Base-by-base conservation (phyloP, 352 stramenopile genomes). In the Phytophthora cactorum region DNA sequence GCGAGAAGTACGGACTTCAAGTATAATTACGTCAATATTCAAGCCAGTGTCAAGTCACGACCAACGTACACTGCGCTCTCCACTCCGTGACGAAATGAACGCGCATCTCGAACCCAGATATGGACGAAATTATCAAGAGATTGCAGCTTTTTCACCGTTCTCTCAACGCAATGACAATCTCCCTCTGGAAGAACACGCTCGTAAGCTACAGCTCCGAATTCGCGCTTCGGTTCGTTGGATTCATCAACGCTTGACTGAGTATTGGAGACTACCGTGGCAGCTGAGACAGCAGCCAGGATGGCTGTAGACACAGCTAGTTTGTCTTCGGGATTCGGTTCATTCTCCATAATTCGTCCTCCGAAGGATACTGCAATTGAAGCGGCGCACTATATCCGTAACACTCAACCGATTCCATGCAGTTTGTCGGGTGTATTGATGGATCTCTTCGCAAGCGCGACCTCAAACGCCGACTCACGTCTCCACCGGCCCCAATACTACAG, bases 91-190 rank as follows among this genome's bases (percentile, higher is more conserved):
- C 66, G 73, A 38, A 88, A 89, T 1, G 70, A 56, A 5, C 81
- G 70, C 8, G 84, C 81, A 45, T 92, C 84, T 6, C 69, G 78
- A 1, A 92, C 77, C 84, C 81, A 92, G 4, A 92, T 50, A 46
- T 86, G 78, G 34, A 88, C 65, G n/a, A 79, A 51, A 5, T 63
- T 57, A 28, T 81, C 72, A 17, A 91, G 59, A 3, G 47, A 55
- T 27, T 63, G 57, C 31, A 85, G 63, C 29, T 66, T 71, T 32
- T 41, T 63, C 0, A 32, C 17, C 17, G 81, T 67, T n/a, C 49
- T 70, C 41, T 75, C 54, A 2, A 90, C 52, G 46, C 75, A 77
- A 5, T 65, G 71, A 28, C 79, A 83, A 32, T 89, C 77, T 44
- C 59, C 45, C 2, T 78, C 60, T 15, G 54, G 69, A 14, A 92